Evolutionary conservation across 139 green algal genomes (phyloP).

Genomic region (Spirogloea muscicola): DNA sequence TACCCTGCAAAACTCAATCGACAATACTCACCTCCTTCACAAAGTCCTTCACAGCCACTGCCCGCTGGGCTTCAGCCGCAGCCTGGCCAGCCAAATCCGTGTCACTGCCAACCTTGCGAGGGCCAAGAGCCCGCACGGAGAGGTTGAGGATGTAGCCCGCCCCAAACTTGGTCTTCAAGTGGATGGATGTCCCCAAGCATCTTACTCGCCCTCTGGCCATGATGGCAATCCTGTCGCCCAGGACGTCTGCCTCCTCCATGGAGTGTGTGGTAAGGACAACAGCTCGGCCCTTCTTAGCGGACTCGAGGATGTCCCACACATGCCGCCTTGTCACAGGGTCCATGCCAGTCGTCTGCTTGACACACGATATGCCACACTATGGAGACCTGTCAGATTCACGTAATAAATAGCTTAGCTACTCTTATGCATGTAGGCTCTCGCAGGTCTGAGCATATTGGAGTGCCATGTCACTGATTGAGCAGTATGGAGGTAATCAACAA

Average conservation of each 20-base stretch:
- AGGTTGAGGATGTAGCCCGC: constrained; percentile 40
- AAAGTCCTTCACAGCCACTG: constrained; percentile 22
- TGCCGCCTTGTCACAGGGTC: constrained; percentile 74
- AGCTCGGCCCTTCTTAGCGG: constrained; percentile 18
- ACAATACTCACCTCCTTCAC: constrained; percentile 34
- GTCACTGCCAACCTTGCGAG: background rate
- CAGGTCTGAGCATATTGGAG: too few relatives aligned
- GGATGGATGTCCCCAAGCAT: constrained; percentile 49
- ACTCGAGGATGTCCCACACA: constrained; percentile 44
- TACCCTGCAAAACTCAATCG: too few relatives aligned
- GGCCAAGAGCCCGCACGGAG: background rate
- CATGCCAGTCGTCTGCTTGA: constrained; percentile 79
- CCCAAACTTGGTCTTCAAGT: constrained; percentile 51
- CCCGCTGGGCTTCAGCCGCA: background rate
- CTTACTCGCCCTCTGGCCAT: constrained; percentile 46
- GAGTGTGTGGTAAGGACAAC: constrained; percentile 61
- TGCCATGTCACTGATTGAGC: too few relatives aligned
- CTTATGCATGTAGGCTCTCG: too few relatives aligned
- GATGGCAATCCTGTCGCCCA: constrained; percentile 59
- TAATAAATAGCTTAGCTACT: too few relatives aligned
- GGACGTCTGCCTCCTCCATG: constrained; percentile 60
- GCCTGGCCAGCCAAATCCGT: too few relatives aligned
- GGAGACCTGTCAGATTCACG: too few relatives aligned
- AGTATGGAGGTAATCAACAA: too few relatives aligned
- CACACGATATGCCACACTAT: too few relatives aligned